Conservation (phyloP, 1,284 basidiomycete species). For the Pseudozyma thailandica region DNA sequence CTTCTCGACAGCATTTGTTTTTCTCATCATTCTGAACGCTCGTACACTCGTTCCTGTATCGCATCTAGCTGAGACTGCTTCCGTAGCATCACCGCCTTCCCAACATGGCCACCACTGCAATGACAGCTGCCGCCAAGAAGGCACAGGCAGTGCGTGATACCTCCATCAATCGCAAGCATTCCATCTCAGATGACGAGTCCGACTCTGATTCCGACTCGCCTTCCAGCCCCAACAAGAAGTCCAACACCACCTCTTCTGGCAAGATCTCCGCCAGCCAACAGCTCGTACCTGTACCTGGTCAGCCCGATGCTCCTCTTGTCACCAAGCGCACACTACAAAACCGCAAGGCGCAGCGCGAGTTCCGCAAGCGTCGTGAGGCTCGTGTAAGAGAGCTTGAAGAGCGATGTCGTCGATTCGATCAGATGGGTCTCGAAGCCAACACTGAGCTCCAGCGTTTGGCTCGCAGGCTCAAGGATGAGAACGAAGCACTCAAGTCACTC, state of each 20-base stretch:
- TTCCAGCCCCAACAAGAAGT: slow-evolving; percentile 16
- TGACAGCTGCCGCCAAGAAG: slow-evolving; percentile 17
- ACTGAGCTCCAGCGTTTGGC: slow-evolving; percentile 58
- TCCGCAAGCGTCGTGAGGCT: slow-evolving; percentile 62
- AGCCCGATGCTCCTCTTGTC: slow-evolving; percentile 51
- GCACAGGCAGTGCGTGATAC: slow-evolving; percentile 12
- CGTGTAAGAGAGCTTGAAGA: slow-evolving; percentile 62
- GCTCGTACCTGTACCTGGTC: slow-evolving; percentile 49
- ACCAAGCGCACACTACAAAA: slow-evolving; percentile 63
- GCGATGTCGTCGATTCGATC: slow-evolving; percentile 59
- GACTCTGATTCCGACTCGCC: slow-evolving; percentile 26
- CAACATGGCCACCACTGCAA: slow-evolving; percentile 17
- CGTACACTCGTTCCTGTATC: no score
- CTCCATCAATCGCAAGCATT: slow-evolving; percentile 31
- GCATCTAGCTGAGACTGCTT: no score
- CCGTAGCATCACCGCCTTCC: neutral
- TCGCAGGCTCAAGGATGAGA: slow-evolving; percentile 59
- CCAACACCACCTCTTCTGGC: slow-evolving; percentile 18
- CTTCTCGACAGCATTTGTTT: no score
- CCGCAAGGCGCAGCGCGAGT: slow-evolving; percentile 62
- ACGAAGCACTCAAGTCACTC: slow-evolving; percentile 59
- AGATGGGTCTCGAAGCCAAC: slow-evolving; percentile 65
- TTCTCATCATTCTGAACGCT: no score
- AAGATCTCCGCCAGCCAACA: slow-evolving; percentile 45
- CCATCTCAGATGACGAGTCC: slow-evolving; percentile 31